phyloP scores from a whole-genome alignment of 2,329 filamentous ascomycete species.

The Colletotrichum neosansevieriae region DNA sequence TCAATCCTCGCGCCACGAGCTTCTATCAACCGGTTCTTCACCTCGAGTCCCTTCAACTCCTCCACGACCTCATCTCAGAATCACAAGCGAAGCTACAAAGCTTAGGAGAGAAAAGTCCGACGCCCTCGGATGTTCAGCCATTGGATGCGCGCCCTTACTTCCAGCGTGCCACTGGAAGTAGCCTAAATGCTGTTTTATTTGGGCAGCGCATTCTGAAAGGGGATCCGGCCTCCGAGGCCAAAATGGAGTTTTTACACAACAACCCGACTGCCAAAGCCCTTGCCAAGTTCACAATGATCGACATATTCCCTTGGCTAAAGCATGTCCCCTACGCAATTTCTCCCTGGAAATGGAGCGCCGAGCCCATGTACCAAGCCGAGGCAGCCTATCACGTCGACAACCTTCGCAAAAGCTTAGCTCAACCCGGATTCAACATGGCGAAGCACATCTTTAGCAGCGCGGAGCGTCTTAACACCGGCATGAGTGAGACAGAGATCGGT shows the following conservation, averaged over 20 bases:
- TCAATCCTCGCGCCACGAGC: not conserved
- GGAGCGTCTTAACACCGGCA: not conserved
- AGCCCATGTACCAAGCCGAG: conserved; percentile 3
- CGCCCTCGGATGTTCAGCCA: not conserved
- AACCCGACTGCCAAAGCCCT: not conserved
- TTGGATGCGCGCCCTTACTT: not conserved
- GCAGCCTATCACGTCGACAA: conserved; percentile 11
- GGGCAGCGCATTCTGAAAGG: conserved; percentile 17
- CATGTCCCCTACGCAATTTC: conserved; percentile 19
- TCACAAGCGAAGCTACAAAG: not conserved
- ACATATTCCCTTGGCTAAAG: conserved; percentile 19
- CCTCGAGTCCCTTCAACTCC: conserved; percentile 14
- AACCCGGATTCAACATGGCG: conserved; percentile 8
- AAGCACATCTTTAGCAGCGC: conserved; percentile 9
- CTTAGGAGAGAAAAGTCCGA: not conserved
- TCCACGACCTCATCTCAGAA: conserved; percentile 9
- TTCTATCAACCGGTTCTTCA: conserved; percentile 10
- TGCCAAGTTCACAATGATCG: not conserved
- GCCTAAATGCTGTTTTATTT: conserved; percentile 8
- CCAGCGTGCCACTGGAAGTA: conserved; percentile 13
- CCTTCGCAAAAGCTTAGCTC: not conserved
- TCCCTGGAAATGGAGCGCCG: conserved; percentile 23
- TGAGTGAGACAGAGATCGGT: too few relatives aligned
- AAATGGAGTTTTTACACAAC: conserved; percentile 7
- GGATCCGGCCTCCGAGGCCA: not conserved